Conservation (phyloP, 495 filamentous ascomycete species). For the Xylaria longipes region DNA sequence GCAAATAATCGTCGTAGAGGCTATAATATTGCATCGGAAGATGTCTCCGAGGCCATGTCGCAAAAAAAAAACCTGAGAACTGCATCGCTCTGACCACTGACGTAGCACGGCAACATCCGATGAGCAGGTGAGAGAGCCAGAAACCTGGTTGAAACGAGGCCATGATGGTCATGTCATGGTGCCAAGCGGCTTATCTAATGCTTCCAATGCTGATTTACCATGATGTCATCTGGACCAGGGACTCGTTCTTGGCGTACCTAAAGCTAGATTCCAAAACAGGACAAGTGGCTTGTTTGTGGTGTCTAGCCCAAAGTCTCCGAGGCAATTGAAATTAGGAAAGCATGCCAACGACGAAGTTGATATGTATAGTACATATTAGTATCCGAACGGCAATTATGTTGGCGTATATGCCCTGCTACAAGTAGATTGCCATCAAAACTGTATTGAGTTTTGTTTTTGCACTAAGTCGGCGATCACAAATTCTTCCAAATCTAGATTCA, state of each 20-base stretch:
- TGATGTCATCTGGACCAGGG: slow-evolving; percentile 3
- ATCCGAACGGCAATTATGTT: not conserved
- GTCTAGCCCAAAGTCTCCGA: not conserved
- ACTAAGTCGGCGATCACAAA: no score
- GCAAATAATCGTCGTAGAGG: not conserved
- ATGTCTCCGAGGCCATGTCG: not conserved
- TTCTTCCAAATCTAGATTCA: not conserved
- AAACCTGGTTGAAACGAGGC: slow-evolving; percentile 8
- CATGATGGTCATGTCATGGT: not conserved
- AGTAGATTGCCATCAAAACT: not conserved
- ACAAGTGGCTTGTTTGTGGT: not conserved
- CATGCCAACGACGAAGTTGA: not conserved
- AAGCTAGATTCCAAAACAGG: not conserved
- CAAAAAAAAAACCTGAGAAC: not conserved
- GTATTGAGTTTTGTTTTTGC: no score
- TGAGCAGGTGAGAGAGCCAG: not conserved
- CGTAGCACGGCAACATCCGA: not conserved
- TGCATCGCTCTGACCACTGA: not conserved
- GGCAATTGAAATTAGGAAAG: not conserved
- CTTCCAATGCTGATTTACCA: not conserved
- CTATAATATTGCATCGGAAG: not conserved
- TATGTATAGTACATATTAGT: not conserved
- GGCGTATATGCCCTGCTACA: not conserved
- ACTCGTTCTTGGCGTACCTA: not conserved
- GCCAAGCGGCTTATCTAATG: slow-evolving; percentile 12